phyloP scores from a whole-genome alignment of 2,329 filamentous ascomycete species.

The Leptographium galeiforme region DNA sequence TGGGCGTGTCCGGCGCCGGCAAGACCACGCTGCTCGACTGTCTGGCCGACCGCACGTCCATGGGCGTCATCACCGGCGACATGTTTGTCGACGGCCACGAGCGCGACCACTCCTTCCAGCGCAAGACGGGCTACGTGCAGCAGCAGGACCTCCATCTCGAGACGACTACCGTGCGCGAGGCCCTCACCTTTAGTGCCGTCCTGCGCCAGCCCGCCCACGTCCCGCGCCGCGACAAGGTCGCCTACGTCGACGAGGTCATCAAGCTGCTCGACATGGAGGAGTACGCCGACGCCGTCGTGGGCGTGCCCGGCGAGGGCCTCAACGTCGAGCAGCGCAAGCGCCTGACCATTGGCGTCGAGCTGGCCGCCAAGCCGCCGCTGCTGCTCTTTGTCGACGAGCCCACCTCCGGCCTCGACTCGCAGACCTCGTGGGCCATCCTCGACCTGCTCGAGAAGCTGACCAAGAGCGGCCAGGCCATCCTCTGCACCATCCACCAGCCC shows the following conservation, averaged over 20 bases:
- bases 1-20: constrained; percentile 83
- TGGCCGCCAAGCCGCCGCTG: constrained; percentile 80
- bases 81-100: constrained; percentile 56
- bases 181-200: constrained; percentile 71
- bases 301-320: constrained; percentile 76
- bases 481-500: constrained; percentile 92
- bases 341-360: constrained; percentile 81
- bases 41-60: constrained; percentile 71
- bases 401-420: constrained; percentile 86
- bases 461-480: constrained; percentile 76
- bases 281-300: constrained; percentile 81
- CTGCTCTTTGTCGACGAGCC: constrained; percentile 90
- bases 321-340: constrained; percentile 61
- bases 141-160: constrained; percentile 82
- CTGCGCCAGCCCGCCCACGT: constrained; percentile 70
- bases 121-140: constrained; percentile 83
- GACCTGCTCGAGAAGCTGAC: constrained; percentile 81
- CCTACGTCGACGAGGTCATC: constrained; percentile 83
- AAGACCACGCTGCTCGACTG: constrained; percentile 86
- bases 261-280: constrained; percentile 81
- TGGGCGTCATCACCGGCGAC: constrained; percentile 78
- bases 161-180: constrained; percentile 78
- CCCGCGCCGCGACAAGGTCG: constrained; percentile 65
- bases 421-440: constrained; percentile 86
- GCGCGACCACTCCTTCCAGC: constrained; percentile 72